Evolutionary conservation across 345 rosid genomes (phyloP).

Genomic region (Hibiscus syriacus): DNA sequence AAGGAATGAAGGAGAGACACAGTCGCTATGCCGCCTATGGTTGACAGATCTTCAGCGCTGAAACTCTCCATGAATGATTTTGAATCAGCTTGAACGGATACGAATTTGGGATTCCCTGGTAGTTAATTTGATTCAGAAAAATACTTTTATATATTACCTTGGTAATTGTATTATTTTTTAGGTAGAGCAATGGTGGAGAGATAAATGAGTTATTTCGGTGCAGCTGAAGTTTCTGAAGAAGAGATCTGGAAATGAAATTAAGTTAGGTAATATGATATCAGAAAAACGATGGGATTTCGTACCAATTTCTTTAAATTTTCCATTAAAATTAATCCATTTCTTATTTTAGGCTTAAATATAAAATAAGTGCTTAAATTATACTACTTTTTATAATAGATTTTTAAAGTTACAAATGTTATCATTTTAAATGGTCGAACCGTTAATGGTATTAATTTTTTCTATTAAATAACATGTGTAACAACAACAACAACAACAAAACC

Average conservation of each 20-base stretch:
- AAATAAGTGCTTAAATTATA: no score
- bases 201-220: not conserved
- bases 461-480: no score
- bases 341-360: no score
- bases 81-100: not conserved
- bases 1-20: slow-evolving; percentile 89
- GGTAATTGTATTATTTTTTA: not conserved
- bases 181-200: not conserved
- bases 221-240: not conserved
- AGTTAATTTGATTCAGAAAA: not conserved
- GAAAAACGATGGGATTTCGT: not conserved
- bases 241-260: not conserved
- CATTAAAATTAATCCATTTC: not conserved
- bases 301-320: not conserved
- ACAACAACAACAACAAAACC: no score
- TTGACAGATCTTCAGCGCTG: slow-evolving; percentile 84
- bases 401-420: no score
- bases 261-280: not conserved
- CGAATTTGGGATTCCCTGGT: not conserved
- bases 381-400: no score
- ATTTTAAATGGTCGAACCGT: no score
- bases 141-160: not conserved
- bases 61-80: slow-evolving; percentile 43
- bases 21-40: slow-evolving; percentile 94
- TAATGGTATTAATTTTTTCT: no score